phyloP scores from a whole-genome alignment of 75 land plant genomes.

The Larix kaempferi region DNA sequence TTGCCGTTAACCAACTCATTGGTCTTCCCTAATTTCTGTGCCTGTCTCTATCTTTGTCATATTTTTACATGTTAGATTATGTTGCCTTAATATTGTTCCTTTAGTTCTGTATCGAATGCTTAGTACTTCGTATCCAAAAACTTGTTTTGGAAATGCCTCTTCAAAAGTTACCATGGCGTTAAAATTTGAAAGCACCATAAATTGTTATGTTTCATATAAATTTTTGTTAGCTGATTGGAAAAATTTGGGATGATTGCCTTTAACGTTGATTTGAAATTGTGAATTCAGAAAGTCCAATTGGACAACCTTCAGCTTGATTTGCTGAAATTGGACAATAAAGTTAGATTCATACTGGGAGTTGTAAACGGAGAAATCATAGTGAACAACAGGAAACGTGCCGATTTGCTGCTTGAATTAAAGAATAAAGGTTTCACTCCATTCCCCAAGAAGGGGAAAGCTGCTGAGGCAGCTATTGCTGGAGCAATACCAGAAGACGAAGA shows the following conservation, averaged over 20 bases:
- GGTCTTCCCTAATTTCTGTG: neutral
- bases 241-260: neutral
- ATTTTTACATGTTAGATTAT: no score
- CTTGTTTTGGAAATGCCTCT: neutral
- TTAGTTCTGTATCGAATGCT: neutral
- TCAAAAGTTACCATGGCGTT: neutral
- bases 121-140: no score
- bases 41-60: neutral
- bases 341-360: constrained; percentile 89
- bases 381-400: constrained; percentile 85
- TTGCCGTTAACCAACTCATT: neutral
- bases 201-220: neutral
- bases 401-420: constrained; percentile 70
- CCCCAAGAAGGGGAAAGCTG: constrained; percentile 73
- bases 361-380: constrained; percentile 87
- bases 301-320: constrained; percentile 68
- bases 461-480: constrained; percentile 62
- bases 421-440: constrained; percentile 87
- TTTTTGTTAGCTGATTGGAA: neutral
- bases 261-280: neutral
- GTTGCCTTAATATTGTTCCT: neutral
- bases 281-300: constrained; percentile 60
- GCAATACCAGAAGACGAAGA: constrained; percentile 39
- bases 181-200: neutral
- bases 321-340: constrained; percentile 82